Percentiles rank a stretch among this genome's conserved stretches.
Evolutionary conservation across 805 yeast species (phyloP).

Genomic region (Myxozyma monticola): DNA sequence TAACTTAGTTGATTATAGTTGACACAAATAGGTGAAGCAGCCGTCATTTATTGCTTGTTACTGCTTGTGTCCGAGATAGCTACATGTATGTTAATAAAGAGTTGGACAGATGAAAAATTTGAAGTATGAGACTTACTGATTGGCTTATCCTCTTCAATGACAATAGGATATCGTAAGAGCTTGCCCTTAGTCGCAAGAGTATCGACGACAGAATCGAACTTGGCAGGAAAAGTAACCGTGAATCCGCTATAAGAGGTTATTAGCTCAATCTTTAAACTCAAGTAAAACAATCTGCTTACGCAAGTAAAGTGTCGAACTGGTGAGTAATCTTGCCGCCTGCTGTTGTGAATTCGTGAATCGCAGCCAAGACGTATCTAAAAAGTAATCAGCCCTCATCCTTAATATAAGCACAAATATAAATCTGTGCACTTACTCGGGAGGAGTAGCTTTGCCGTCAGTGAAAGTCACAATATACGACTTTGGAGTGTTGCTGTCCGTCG

Average conservation of each 20-base stretch:
- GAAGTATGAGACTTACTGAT: slow-evolving; percentile 1
- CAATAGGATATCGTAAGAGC: slow-evolving; percentile 15
- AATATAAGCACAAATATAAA: not conserved
- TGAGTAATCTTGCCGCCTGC: slow-evolving; percentile 25
- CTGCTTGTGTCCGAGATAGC: too few species aligned
- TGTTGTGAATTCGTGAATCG: slow-evolving; percentile 14
- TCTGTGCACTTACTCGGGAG: slow-evolving; percentile 10
- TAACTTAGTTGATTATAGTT: too few species aligned
- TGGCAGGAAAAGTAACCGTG: slow-evolving; percentile 19
- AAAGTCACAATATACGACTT: slow-evolving; percentile 25
- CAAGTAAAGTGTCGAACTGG: slow-evolving; percentile 21
- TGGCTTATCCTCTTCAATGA: slow-evolving; percentile 26
- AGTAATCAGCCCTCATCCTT: not conserved
- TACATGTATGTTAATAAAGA: not conserved
- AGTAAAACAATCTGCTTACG: slow-evolving; percentile 3
- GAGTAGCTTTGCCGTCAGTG: slow-evolving; percentile 25
- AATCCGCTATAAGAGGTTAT: slow-evolving; percentile 13
- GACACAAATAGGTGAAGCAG: too few species aligned
- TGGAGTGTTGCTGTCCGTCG: not conserved
- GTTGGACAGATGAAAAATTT: too few species aligned
- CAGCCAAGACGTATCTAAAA: slow-evolving; percentile 15
- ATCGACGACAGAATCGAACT: slow-evolving; percentile 9
- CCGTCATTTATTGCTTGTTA: too few species aligned
- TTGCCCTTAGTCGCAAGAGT: slow-evolving; percentile 2
- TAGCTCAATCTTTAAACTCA: not conserved